Evolutionary conservation across 352 stramenopile species (phyloP), one percentile per base, ranked within the genome.

Genomic region (Globisporangium middletonii): DNA sequence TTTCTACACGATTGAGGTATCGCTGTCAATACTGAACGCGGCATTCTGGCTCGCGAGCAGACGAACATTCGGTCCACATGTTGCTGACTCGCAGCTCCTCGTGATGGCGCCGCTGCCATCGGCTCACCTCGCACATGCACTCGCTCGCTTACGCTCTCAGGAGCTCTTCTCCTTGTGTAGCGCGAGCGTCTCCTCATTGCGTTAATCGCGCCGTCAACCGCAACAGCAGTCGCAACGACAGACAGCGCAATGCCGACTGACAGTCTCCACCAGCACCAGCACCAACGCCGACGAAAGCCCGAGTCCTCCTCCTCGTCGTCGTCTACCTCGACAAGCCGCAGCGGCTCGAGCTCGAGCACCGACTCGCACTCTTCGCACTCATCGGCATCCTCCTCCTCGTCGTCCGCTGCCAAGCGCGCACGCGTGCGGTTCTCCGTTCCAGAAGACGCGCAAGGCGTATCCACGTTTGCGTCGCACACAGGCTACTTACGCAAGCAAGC

Each of bases 401-500:
- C 57, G 3, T 57, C 56, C 3, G 37, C 41, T 13, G 44, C 57
- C 2, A 88, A 89, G 65, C 71, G 72, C 0, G 57, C 75, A 27
- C 73, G 75, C 26, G 71, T 87, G 38, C 79, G 81, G 18, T 89
- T 89, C 62, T 75, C 71, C 27, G 62, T 69, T 13, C 78, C 80
- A 16, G 61, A 69, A 28, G 71, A 81, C 16, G 82, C 81, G 15
- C 43, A 64, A 30, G 51, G 68, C 2, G 35, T 91, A 2, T 72
- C 79, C 18, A 50, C 71, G 26, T 67, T 85, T 16, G 78, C 67
- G 13, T 83, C 75, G 49, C 80, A 71, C 57, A 77, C 66, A 42
- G 84, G 84, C 0, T 85, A 85, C 45, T 54, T 94, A 6, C 67
- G 70, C 43, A 91, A 92, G 56, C 81, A 94, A 55, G 84, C 79